phyloP scores from a whole-genome alignment of 2,329 filamentous ascomycete species.

The Aureobasidium melanogenum region DNA sequence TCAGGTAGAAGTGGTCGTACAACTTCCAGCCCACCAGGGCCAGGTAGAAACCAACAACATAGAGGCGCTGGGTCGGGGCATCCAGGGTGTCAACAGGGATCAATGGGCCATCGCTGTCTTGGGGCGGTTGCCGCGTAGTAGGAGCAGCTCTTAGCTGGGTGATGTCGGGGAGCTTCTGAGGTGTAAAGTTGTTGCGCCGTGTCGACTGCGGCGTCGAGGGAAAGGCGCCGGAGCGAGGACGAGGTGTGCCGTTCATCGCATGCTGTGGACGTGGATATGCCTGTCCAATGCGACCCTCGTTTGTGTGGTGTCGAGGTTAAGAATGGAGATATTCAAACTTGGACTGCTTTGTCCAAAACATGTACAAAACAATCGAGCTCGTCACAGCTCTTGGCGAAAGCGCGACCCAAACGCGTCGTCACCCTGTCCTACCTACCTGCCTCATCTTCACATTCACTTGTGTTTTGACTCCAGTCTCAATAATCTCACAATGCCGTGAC shows the following conservation, averaged over 20 bases:
- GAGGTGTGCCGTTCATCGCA: slow-evolving; percentile 79
- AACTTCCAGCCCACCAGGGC: slow-evolving; percentile 71
- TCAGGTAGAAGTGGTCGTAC: slow-evolving; percentile 72
- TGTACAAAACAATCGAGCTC: not conserved
- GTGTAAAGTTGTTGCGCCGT: slow-evolving; percentile 20
- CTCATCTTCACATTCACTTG: not conserved
- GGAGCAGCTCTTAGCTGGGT: slow-evolving; percentile 1
- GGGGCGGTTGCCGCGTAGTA: not conserved
- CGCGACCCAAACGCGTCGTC: not conserved
- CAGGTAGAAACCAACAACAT: slow-evolving; percentile 71
- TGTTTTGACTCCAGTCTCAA: not conserved
- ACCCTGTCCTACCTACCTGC: not conserved
- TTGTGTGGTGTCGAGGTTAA: not conserved
- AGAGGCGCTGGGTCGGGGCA: slow-evolving; percentile 83
- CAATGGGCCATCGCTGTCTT: slow-evolving; percentile 45
- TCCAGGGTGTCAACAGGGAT: slow-evolving; percentile 78
- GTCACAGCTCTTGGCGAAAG: slow-evolving; percentile 6
- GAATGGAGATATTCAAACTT: not conserved
- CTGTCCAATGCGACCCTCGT: not conserved
- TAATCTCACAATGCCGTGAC: not conserved
- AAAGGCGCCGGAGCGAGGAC: slow-evolving; percentile 66
- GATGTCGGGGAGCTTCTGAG: slow-evolving; percentile 27
- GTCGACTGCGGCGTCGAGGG: slow-evolving; percentile 58
- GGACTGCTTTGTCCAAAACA: not conserved
- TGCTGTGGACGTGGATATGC: slow-evolving; percentile 23